phyloP scores from a whole-genome alignment of 2,329 filamentous ascomycete genomes.

The Ophiocordyceps camponoti-rufipedis region DNA sequence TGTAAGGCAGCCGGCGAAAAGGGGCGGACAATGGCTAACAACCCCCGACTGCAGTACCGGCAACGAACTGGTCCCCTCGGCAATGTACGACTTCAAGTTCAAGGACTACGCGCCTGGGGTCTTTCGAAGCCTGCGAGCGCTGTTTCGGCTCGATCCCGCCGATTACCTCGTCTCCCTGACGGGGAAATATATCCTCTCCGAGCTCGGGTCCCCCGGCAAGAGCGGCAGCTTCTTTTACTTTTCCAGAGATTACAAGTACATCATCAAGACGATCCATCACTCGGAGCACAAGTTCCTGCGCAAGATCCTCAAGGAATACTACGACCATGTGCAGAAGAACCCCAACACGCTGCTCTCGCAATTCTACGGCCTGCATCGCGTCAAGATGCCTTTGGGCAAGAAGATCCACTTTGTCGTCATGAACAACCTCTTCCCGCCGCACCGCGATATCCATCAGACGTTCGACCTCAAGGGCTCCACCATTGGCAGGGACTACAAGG shows the following conservation, averaged over 20 bases:
- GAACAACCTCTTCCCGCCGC: conserved; percentile 97
- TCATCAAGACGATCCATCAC: conserved; percentile 99
- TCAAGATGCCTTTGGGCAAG: conserved; percentile 94
- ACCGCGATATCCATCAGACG: conserved; percentile 91
- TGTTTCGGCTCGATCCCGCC: conserved; percentile 83
- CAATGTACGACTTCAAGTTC: conserved; percentile 99
- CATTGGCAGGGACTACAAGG: conserved; percentile 75
- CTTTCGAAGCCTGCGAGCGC: conserved; percentile 74
- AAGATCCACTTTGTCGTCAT: conserved; percentile 99
- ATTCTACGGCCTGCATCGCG: conserved; percentile 91
- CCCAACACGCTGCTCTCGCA: conserved; percentile 94
- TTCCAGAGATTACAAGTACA: conserved; percentile 98
- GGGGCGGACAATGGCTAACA: background rate
- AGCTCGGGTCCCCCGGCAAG: conserved; percentile 91
- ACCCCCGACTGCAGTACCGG: conserved; percentile 43
- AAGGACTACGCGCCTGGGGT: conserved; percentile 99
- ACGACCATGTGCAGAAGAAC: conserved; percentile 78
- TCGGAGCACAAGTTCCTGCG: conserved; percentile 77
- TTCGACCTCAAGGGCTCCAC: conserved; percentile 97
- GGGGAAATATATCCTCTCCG: conserved; percentile 95
- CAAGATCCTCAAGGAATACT: conserved; percentile 79
- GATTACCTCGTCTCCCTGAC: conserved; percentile 97
- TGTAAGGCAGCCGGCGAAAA: conserved; percentile 32
- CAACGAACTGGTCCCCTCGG: conserved; percentile 90
- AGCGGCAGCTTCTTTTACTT: conserved; percentile 99